phyloP scores from a whole-genome alignment of 2,329 filamentous ascomycete species.

The Talaromyces sp. region DNA sequence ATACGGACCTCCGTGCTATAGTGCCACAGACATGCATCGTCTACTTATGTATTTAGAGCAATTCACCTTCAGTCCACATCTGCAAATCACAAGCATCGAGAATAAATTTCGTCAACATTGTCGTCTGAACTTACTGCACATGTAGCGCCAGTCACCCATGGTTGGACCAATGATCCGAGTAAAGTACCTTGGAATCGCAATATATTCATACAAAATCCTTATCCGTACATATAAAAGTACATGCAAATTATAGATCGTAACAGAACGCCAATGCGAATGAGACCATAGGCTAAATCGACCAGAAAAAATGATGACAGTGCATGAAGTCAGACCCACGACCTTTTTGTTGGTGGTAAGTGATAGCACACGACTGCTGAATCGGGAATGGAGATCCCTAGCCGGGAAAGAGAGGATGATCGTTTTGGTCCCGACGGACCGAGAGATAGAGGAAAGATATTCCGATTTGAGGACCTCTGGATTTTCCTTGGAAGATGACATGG shows the following conservation, averaged over 20 bases:
- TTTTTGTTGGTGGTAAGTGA: not conserved
- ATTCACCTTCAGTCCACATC: not conserved
- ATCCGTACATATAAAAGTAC: slow-evolving; percentile 1
- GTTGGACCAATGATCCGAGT: not conserved
- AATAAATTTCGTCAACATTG: not conserved
- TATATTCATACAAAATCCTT: not conserved
- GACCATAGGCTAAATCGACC: not conserved
- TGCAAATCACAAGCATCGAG: too few species aligned
- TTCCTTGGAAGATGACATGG: not conserved
- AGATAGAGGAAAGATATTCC: not conserved
- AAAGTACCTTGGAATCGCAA: not conserved
- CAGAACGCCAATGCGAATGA: slow-evolving; percentile 11
- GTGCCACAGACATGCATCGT: not conserved
- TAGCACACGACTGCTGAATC: slow-evolving; percentile 17
- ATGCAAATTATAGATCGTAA: not conserved
- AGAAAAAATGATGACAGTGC: not conserved
- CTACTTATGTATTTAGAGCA: not conserved
- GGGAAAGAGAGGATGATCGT: not conserved
- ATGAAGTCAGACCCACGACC: not conserved
- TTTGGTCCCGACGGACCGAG: not conserved
- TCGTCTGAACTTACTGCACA: not conserved
- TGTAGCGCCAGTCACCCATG: not conserved
- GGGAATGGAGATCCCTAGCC: slow-evolving; percentile 16
- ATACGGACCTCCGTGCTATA: not conserved
- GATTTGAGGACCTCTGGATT: not conserved